phyloP scores from a whole-genome alignment of 768 basidiomycete genomes.

The Imleria badia region DNA sequence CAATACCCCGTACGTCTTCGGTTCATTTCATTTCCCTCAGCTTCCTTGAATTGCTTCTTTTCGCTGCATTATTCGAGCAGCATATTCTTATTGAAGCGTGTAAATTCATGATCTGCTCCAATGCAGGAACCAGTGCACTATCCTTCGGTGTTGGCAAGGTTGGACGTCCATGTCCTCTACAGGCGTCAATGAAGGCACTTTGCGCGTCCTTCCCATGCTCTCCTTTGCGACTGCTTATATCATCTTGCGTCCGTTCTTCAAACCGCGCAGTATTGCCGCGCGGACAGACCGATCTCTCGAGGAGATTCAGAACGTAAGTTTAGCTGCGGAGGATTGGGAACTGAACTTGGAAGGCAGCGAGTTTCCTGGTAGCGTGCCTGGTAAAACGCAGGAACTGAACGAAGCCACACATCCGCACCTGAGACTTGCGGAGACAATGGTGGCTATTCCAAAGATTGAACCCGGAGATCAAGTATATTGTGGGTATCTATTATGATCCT shows the following conservation, averaged over 20 bases:
- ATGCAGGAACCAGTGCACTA: slow-evolving; percentile 50
- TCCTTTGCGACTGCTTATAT: slow-evolving; percentile 56
- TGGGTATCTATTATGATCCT: slow-evolving; percentile 21
- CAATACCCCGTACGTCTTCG: slow-evolving; percentile 45
- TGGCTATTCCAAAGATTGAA: slow-evolving; percentile 53
- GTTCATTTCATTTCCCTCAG: too few relatives aligned
- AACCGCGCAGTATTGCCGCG: slow-evolving; percentile 25
- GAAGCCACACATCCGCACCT: slow-evolving; percentile 62
- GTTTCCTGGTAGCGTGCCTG: slow-evolving; percentile 57
- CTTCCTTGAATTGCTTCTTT: too few relatives aligned
- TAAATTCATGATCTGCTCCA: not conserved
- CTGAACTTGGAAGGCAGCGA: slow-evolving; percentile 48
- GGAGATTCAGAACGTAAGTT: slow-evolving; percentile 19
- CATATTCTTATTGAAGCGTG: not conserved
- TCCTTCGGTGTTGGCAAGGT: slow-evolving; percentile 59
- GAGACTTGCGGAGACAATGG: slow-evolving; percentile 54
- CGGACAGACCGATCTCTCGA: not conserved
- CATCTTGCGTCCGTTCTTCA: slow-evolving; percentile 68
- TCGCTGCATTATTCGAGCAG: too few relatives aligned
- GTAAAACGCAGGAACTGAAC: slow-evolving; percentile 55
- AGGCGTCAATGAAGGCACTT: slow-evolving; percentile 59
- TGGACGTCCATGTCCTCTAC: slow-evolving; percentile 56
- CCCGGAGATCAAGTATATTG: slow-evolving; percentile 68
- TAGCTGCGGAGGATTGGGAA: slow-evolving; percentile 54
- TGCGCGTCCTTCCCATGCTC: slow-evolving; percentile 60